Evolutionary conservation across 306 rosid species (phyloP), one percentile per base, ranked within the genome.

Genomic region (Ormosia emarginata): DNA sequence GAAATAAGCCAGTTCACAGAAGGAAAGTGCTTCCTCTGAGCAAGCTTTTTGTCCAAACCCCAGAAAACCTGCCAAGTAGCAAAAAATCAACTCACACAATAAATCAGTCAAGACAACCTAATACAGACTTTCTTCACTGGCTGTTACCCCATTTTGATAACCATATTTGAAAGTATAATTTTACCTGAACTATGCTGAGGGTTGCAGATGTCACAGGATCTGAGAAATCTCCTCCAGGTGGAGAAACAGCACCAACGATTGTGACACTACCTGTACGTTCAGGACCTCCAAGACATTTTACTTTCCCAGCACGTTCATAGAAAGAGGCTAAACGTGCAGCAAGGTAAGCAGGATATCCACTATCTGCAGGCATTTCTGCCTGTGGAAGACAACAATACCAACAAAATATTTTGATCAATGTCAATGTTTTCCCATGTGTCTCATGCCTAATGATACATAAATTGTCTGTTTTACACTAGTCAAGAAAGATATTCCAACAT

Each of bases 351-450:
- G 99, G 99, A 81, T 96, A 96, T 75, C 99, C 99, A 92, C 99
- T 96, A 85, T 96, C 99, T 59, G 99, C 99, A 17, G 99, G 99
- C 99, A 96, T 96, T 89, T 96, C 99, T 6, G 99, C 99, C 99
- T 96, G 89, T 90, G 86, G 52, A 86, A 47, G 57, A 78, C 18
- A 69, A 62, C 57, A 77, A 14, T 15, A 40, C 59, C 67, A 63
- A 85, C 74, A 71, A 58, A 57, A 77, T 39, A 52, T 71, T 62
- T 50, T 63, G 58, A 78, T 70, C 70, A 55, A 40, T 62, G 33
- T 52, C 73, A 82, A 76, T 59, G 47, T 56, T 81, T 44, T 61
- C 34, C 39, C 67, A 41, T 24, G 34, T 44, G 66, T 29, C 52
- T 66, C 65, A 66, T 67, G 61, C 55, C 10, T 12, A 50, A 49